Evolutionary conservation across 169 alveolate genomes (phyloP).

Genomic region (Plasmodium gaboni): DNA sequence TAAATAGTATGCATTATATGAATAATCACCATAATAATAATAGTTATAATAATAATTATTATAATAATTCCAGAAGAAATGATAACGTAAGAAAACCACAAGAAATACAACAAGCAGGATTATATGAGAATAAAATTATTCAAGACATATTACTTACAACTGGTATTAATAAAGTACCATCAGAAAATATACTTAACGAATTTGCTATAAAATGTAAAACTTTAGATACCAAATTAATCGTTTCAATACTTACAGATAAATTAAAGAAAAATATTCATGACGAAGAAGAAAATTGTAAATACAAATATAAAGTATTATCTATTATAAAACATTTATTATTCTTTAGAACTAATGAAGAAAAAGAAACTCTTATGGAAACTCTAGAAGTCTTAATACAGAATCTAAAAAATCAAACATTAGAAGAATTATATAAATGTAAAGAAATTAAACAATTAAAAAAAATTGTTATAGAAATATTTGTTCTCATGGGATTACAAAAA

Average conservation of each 20-base stretch:
- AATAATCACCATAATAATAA: neutral
- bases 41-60: neutral
- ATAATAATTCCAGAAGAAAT: neutral
- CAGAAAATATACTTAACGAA: constrained; percentile 45
- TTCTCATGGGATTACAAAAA: constrained; percentile 38
- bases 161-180: constrained; percentile 53
- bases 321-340: constrained; percentile 28
- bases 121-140: constrained; percentile 48
- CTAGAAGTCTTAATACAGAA: constrained; percentile 23
- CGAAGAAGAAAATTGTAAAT: constrained; percentile 60
- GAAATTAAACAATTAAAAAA: constrained; percentile 71
- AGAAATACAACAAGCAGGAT: constrained; percentile 34
- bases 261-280: constrained; percentile 12
- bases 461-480: constrained; percentile 42
- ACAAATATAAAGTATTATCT: constrained; percentile 49
- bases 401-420: constrained; percentile 51
- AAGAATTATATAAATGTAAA: constrained; percentile 46
- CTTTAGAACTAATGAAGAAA: constrained; percentile 37
- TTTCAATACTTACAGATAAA: constrained; percentile 40
- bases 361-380: constrained; percentile 39
- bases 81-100: constrained; percentile 24
- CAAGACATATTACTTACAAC: constrained; percentile 39
- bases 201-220: constrained; percentile 67
- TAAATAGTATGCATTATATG: neutral
- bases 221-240: constrained; percentile 54